Evolutionary conservation across 116 monocot species (phyloP), one percentile per base, ranked within the genome.

Genomic region (Dioscorea cayenensis): DNA sequence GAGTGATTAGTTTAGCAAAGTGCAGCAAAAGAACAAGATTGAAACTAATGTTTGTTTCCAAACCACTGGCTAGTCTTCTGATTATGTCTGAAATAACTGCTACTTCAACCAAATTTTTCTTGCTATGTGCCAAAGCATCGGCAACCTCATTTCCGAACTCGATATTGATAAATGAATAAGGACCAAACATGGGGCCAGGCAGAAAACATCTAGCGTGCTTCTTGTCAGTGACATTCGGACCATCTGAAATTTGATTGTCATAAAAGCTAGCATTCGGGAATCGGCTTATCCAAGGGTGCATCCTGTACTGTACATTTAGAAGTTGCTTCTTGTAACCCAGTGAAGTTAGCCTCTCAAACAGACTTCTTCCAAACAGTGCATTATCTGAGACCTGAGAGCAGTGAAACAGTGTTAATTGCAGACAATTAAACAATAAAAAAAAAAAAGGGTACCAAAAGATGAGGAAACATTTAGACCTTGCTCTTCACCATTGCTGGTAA

Each of bases 131-230:
- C 49, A 35, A 22, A 1, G 60, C 22, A 79, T 71, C 80, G n/a
- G 14, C 36, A 5, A 28, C 49, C 66, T 95, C 95, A 1, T 21
- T 77, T 59, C 91, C 91, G 14, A 17, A 6, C 3, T 23, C 72
- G 18, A 95, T 67, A 63, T 89, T 82, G 51, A 95, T 81, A 77
- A 95, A 95, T 8, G 91, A 86, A 28, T 89, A 95, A 3, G 89
- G 14, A 55, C 82, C 84, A 65, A 75, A 95, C 82, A 91, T 81
- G 14, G 66, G 62, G 1, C 83, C 83, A 43, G 63, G 65, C 17
- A 95, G 79, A 76, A 78, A 91, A 2, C 71, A 51, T 50, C 32
- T 67, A 13, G 62, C 18, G 16, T 95, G 70, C 48, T 72, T 78
- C 59, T 72, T 71, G 20, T 25, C 1, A 0, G 43, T 36, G 11